A percentile compares a stretch with the other conserved stretches of the same genome.
These are phyloP conservation scores for Sugiyamaella castrensis DNA, from an alignment of 1,139 yeast species.

Conservation along the genomic window DNA sequence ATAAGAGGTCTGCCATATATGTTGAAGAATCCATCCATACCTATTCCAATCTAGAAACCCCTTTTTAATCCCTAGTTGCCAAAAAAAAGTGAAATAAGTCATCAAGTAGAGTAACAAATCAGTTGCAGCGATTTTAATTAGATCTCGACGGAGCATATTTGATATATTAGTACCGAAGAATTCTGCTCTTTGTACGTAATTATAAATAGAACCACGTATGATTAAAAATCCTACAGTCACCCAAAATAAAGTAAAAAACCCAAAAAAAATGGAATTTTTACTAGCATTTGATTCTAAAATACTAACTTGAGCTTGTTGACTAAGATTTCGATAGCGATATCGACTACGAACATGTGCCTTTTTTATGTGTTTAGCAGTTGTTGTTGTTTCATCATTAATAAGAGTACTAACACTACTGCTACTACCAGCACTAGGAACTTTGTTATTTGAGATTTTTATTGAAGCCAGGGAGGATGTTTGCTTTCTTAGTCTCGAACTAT, in stretches of 20 bases:
- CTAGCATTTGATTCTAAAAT: slow-evolving; percentile 30
- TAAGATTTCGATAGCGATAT: slow-evolving; percentile 23
- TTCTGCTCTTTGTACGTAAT: slow-evolving; percentile 34
- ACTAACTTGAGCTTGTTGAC: slow-evolving; percentile 21
- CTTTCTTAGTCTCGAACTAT: no score
- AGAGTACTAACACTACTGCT: background rate
- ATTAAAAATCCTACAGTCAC: slow-evolving; percentile 33
- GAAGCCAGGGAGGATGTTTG: no score
- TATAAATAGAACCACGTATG: slow-evolving; percentile 30
- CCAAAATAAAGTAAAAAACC: slow-evolving; percentile 41
- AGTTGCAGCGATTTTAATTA: slow-evolving; percentile 61
- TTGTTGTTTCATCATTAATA: background rate
- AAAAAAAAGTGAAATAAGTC: slow-evolving; percentile 52
- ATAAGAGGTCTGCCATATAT: slow-evolving; percentile 52
- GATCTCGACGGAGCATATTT: slow-evolving; percentile 50
- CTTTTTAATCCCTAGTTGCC: slow-evolving; percentile 52
- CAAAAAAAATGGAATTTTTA: slow-evolving; percentile 33
- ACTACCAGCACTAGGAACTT: background rate
- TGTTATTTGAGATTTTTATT: no score
- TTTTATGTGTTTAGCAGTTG: background rate
- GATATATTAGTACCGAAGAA: slow-evolving; percentile 51
- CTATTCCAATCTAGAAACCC: slow-evolving; percentile 53
- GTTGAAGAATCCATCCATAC: slow-evolving; percentile 60
- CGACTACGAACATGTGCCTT: background rate
- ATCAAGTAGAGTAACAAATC: slow-evolving; percentile 68